Evolutionary conservation across 495 filamentous ascomycete genomes (phyloP).

Genomic region (Penicillium diatomitis): DNA sequence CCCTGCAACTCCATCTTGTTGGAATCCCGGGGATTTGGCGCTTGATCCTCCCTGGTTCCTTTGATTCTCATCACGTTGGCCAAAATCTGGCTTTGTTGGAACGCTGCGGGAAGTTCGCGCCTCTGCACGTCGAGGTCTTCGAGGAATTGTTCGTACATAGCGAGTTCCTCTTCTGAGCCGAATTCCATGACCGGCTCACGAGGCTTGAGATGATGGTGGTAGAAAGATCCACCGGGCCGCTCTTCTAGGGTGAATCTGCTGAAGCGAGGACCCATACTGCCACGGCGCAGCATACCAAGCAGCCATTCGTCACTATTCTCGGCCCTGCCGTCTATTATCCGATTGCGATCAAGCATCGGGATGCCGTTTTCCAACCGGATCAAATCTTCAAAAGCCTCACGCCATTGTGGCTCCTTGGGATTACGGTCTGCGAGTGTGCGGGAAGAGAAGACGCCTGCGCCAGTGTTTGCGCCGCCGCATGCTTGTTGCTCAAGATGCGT

Average conservation of each 20-base stretch:
- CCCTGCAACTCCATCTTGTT: constrained; percentile 22
- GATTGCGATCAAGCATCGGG: constrained; percentile 30
- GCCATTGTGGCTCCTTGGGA: constrained; percentile 35
- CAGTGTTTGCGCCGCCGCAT: constrained; percentile 14
- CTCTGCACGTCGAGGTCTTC: constrained; percentile 28
- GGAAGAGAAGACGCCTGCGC: constrained; percentile 28
- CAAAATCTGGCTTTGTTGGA: constrained; percentile 25
- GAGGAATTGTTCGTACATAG: constrained; percentile 39
- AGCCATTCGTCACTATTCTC: constrained; percentile 32
- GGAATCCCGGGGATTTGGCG: constrained; percentile 10
- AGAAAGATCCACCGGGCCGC: constrained; percentile 5
- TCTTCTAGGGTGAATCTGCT: constrained; percentile 19
- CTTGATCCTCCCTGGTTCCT: constrained; percentile 1
- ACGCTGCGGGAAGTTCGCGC: constrained; percentile 17
- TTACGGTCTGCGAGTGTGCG: constrained; percentile 20
- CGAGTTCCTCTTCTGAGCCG: constrained; percentile 29
- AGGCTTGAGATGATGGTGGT: not conserved
- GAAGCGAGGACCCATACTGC: constrained; percentile 32
- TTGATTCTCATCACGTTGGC: not conserved
- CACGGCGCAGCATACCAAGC: constrained; percentile 26
- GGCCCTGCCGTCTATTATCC: constrained; percentile 8
- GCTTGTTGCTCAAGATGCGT: constrained; percentile 37
- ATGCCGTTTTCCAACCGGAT: constrained; percentile 41
- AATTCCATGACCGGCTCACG: constrained; percentile 4
- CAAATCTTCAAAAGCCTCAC: constrained; percentile 49